phyloP scores from a whole-genome alignment of 805 yeast species.

The Yarrowia keelungensis region DNA sequence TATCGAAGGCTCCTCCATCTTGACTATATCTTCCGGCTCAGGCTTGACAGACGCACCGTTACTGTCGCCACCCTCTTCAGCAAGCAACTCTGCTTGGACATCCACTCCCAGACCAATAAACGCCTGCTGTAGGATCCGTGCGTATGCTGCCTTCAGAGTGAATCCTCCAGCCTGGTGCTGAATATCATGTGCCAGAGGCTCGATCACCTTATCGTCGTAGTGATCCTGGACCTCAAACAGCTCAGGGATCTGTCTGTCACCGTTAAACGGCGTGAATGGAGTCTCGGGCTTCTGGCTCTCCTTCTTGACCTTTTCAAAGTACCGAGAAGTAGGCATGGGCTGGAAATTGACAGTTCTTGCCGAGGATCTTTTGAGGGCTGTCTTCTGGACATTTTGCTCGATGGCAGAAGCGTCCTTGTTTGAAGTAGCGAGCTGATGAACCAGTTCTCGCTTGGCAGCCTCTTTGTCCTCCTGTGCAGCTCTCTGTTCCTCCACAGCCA shows the following conservation, averaged over 20 bases:
- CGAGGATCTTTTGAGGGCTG: slow-evolving; percentile 67
- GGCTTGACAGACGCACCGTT: slow-evolving; percentile 9
- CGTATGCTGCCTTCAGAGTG: slow-evolving; percentile 70
- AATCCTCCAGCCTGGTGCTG: slow-evolving; percentile 88
- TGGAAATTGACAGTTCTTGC: slow-evolving; percentile 57
- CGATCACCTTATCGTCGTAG: slow-evolving; percentile 71
- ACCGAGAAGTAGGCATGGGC: slow-evolving; percentile 35
- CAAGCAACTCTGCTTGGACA: slow-evolving; percentile 60
- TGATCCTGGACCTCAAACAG: slow-evolving; percentile 58
- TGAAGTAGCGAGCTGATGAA: slow-evolving; percentile 59
- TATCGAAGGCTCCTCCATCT: slow-evolving; percentile 23
- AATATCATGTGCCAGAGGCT: slow-evolving; percentile 60
- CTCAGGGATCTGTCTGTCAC: slow-evolving; percentile 71
- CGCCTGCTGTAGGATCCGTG: slow-evolving; percentile 83
- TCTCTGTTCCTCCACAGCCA: slow-evolving; percentile 60
- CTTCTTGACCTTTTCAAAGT: slow-evolving; percentile 56
- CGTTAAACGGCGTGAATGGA: slow-evolving; percentile 95
- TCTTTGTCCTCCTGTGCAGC: slow-evolving; percentile 59
- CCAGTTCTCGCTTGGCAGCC: slow-evolving; percentile 61
- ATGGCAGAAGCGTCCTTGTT: slow-evolving; percentile 57
- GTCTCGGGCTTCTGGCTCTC: slow-evolving; percentile 49
- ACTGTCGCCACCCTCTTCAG: slow-evolving; percentile 7
- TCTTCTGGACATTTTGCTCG: slow-evolving; percentile 59
- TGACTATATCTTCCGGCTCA: not conserved
- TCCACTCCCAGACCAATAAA: slow-evolving; percentile 88